Evolutionary conservation across 1,139 yeast species (phyloP), one percentile per base, ranked within the genome.

Genomic region (Pichia sp.): DNA sequence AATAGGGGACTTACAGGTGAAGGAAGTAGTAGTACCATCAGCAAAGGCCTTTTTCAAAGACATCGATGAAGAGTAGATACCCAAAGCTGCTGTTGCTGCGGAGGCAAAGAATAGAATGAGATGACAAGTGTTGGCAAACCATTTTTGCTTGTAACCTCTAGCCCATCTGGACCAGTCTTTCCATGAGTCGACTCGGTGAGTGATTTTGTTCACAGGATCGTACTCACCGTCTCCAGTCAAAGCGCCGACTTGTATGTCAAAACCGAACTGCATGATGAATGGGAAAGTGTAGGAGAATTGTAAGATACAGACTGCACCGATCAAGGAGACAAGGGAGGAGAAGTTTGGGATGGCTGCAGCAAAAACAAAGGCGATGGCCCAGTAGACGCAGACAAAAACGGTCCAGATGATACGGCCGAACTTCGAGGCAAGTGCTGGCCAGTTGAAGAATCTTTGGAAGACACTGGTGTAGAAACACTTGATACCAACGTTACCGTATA

Each of bases 311-410:
- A 75, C 73, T 7, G 83, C 80, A 53, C 82, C 83, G 13, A 80
- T 78, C 57, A 79, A 69, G 41, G 78, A 67, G 32, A 78, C 75
- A 62, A 80, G 68, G 4, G 79, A 66, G 38, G 72, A 73, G 65
- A 79, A 75, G 58, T 78, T 79, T 43, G 84, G 84, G 56, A 79
- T 79, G 59, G 81, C 81, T 54, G 81, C 76, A 43, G 82, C 83
- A 61, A 79, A 62, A 30, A 75, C 65, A 59, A 68, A 75, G 4
- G 79, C 77, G 47, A 74, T 51, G 5, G 70, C 74, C 79, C 79
- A 76, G 67, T 75, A 76, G 32, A 70, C 54, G 47, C 70, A 57
- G 1, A 74, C 75, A 51, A 68, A 57, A 16, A 62, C 55, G 7
- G 64, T 64, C 79, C 79, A 75, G 47, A 67, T 61, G 41, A 67